These are phyloP conservation scores for Ceratocystiopsis brevicomis DNA, from an alignment of 2,329 filamentous ascomycete species.

Conservation along the genomic window DNA sequence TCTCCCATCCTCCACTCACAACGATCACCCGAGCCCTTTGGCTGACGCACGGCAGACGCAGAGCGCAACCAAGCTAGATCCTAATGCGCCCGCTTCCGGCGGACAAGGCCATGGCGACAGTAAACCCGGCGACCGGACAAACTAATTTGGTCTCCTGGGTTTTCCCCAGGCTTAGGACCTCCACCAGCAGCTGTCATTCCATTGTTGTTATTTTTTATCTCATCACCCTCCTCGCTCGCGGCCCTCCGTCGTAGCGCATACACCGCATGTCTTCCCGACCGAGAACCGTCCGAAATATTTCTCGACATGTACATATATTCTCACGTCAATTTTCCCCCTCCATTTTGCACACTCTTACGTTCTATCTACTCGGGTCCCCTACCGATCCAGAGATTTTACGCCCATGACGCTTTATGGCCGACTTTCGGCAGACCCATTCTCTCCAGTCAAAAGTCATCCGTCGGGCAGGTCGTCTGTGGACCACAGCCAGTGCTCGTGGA, in stretches of 20 bases:
- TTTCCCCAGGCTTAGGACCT: slow-evolving; percentile 28
- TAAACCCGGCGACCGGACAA: slow-evolving; percentile 21
- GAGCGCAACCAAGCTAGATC: slow-evolving; percentile 50
- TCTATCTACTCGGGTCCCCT: slow-evolving; percentile 46
- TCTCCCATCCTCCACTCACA: slow-evolving; percentile 35
- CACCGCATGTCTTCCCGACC: slow-evolving; percentile 37
- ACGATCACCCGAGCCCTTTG: slow-evolving; percentile 31
- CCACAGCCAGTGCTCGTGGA: no score
- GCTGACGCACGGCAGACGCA: slow-evolving; percentile 50
- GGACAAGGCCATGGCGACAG: slow-evolving; percentile 9
- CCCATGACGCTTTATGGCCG: no score
- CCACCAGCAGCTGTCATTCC: slow-evolving; percentile 24
- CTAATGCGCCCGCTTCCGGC: slow-evolving; percentile 30
- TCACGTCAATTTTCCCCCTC: slow-evolving; percentile 46
- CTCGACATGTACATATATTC: slow-evolving; percentile 54
- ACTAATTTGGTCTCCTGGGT: slow-evolving; percentile 32
- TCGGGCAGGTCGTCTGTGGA: no score
- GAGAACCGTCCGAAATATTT: slow-evolving; percentile 49
- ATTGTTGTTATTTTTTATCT: slow-evolving; percentile 35
- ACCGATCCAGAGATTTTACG: slow-evolving; percentile 24
- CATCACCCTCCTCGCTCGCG: slow-evolving; percentile 33
- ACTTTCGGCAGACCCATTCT: no score
- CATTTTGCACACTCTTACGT: slow-evolving; percentile 52
- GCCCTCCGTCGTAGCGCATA: slow-evolving; percentile 27
- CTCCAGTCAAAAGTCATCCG: no score